Percentiles rank a stretch among this genome's conserved stretches.
Evolutionary conservation across 1,139 yeast species (phyloP).

Genomic region (Pneumocystis oryctolagi): DNA sequence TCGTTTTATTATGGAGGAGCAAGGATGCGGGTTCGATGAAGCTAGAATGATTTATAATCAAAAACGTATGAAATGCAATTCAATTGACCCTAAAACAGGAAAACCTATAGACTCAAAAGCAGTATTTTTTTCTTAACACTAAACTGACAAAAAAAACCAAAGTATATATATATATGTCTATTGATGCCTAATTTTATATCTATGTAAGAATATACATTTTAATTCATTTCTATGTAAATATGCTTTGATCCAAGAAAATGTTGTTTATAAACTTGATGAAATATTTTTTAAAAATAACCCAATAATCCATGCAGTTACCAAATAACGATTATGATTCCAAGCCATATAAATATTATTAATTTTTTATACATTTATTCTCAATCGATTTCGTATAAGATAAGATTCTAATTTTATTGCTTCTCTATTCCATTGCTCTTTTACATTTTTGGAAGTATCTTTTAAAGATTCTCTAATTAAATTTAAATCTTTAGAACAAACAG

Average conservation of each 20-base stretch:
- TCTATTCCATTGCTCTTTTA: neutral
- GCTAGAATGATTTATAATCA: constrained; percentile 36
- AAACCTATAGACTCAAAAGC: constrained; percentile 9
- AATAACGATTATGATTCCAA: neutral
- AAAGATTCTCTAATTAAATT: neutral
- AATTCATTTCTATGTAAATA: neutral
- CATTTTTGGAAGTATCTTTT: neutral
- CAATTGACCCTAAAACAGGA: constrained; percentile 12
- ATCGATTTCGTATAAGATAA: neutral
- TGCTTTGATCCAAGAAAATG: neutral
- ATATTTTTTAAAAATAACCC: neutral
- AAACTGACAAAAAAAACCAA: neutral
- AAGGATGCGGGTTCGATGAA: constrained; percentile 45
- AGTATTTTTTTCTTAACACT: constrained; percentile 19
- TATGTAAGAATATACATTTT: neutral
- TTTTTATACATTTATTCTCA: neutral
- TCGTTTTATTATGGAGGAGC: constrained; percentile 37
- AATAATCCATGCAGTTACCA: neutral
- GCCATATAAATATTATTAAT: neutral
- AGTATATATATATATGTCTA: neutral
- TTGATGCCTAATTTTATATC: neutral
- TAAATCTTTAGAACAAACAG: neutral
- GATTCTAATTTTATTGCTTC: neutral
- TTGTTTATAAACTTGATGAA: neutral
- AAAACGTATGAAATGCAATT: neutral